Evolutionary conservation across 1,284 basidiomycete genomes (phyloP).

Genomic region (Moesziomyces parantarcticus): DNA sequence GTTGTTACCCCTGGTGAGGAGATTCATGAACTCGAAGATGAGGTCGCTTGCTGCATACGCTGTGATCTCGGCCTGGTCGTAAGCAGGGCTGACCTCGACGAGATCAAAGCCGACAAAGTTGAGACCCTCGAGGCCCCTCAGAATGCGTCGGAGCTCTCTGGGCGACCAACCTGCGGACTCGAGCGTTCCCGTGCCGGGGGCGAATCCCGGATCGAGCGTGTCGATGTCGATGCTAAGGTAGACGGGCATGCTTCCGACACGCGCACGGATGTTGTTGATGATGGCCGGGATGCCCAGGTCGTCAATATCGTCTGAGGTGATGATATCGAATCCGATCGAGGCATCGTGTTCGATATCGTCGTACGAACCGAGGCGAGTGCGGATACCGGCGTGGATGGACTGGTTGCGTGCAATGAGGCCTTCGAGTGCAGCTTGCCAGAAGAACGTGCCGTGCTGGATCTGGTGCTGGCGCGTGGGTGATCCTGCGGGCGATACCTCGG

Average conservation of each 20-base stretch:
- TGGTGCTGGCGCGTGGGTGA: conserved; percentile 46
- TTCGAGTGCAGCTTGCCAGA: conserved; percentile 69
- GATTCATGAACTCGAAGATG: conserved; percentile 54
- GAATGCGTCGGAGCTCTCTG: conserved; percentile 48
- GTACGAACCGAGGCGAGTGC: conserved; percentile 64
- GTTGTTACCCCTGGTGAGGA: conserved; percentile 23
- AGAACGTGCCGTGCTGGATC: conserved; percentile 67
- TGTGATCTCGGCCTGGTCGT: conserved; percentile 58
- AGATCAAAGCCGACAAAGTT: conserved; percentile 60
- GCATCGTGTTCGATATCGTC: conserved; percentile 49
- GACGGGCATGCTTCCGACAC: conserved; percentile 52
- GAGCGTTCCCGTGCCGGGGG: conserved; percentile 54
- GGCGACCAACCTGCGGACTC: conserved; percentile 55
- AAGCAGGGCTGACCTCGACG: conserved; percentile 54
- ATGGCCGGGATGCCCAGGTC: conserved; percentile 45
- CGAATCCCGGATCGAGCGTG: conserved; percentile 55
- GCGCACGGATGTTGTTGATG: conserved; percentile 33
- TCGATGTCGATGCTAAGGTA: conserved; percentile 60
- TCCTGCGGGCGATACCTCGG: conserved; percentile 60
- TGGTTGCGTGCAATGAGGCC: conserved; percentile 71
- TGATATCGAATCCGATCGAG: conserved; percentile 51
- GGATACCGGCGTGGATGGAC: conserved; percentile 82
- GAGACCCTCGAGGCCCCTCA: conserved; percentile 49
- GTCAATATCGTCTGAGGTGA: conserved; percentile 58
- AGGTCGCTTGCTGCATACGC: conserved; percentile 55